These are phyloP conservation scores for Fusarium sp. DNA, from an alignment of 2,329 filamentous ascomycete genomes.

Conservation along the genomic window DNA sequence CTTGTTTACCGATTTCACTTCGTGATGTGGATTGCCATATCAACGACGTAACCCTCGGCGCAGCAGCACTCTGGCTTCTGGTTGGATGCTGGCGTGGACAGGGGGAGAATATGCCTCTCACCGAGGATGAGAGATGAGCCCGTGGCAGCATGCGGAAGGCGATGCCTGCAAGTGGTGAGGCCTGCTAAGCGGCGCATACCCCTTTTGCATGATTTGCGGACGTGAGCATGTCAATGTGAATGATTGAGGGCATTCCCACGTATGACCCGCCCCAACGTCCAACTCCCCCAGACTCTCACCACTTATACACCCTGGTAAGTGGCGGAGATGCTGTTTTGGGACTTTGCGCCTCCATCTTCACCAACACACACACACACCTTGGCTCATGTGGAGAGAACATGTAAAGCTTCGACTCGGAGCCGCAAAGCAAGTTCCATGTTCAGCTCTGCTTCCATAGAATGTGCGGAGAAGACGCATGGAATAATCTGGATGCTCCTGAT, in stretches of 20 bases:
- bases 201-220: conserved; percentile 6
- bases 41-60: conserved; percentile 8
- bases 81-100: background rate
- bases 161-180: conserved; percentile 6
- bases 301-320: background rate
- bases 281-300: background rate
- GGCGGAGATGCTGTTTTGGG: conserved; percentile 3
- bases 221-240: background rate
- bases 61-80: background rate
- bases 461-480: conserved; percentile 8
- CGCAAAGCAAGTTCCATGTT: background rate
- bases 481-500: background rate
- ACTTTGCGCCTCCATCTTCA: background rate
- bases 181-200: background rate
- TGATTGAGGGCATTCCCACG: conserved; percentile 13
- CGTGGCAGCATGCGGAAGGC: conserved; percentile 3
- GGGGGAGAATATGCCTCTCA: conserved; percentile 18
- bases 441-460: conserved; percentile 2
- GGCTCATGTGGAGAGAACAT: background rate
- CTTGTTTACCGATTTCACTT: conserved; percentile 12
- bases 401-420: conserved; percentile 8
- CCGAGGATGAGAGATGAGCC: conserved; percentile 14
- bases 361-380: background rate
- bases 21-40: conserved; percentile 11
- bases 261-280: background rate